Conservation (phyloP, 2,329 filamentous ascomycete genomes). For the Stromatinia cepivora region DNA sequence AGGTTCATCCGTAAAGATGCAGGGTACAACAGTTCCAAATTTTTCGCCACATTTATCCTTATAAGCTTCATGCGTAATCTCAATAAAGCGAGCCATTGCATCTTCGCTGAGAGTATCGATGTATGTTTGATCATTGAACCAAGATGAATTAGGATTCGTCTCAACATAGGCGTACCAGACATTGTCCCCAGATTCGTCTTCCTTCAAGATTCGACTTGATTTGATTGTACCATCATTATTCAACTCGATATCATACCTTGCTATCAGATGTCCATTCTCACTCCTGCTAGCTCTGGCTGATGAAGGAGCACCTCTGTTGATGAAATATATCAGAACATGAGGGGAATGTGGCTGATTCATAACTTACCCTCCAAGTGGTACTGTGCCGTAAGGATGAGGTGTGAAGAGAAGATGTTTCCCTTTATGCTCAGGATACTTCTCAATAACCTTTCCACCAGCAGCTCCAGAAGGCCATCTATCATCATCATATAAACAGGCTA, state of each 20-base stretch:
- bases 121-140: slow-evolving; percentile 42
- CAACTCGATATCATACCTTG: slow-evolving; percentile 35
- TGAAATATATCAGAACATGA: slow-evolving; percentile 10
- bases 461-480: slow-evolving; percentile 41
- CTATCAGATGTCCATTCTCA: slow-evolving; percentile 35
- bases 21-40: slow-evolving; percentile 39
- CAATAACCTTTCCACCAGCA: slow-evolving; percentile 38
- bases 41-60: slow-evolving; percentile 38
- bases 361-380: slow-evolving; percentile 15
- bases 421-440: slow-evolving; percentile 36
- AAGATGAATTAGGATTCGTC: slow-evolving; percentile 36
- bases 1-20: slow-evolving; percentile 42
- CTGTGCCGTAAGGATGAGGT: slow-evolving; percentile 28
- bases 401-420: slow-evolving; percentile 40
- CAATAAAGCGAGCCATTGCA: slow-evolving; percentile 39
- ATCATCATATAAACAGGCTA: slow-evolving; percentile 42
- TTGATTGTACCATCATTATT: slow-evolving; percentile 36
- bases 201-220: slow-evolving; percentile 29
- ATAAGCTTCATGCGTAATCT: slow-evolving; percentile 40
- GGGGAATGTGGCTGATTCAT: background rate
- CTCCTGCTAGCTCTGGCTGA: slow-evolving; percentile 17
- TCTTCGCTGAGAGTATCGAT: slow-evolving; percentile 39
- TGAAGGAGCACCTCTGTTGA: slow-evolving; percentile 18
- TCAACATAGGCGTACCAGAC: slow-evolving; percentile 42
- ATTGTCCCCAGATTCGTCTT: slow-evolving; percentile 33